Percentiles rank a stretch among this genome's conserved stretches.
Conservation (phyloP, 345 rosid genomes). For the Boechera divaricarpa region DNA sequence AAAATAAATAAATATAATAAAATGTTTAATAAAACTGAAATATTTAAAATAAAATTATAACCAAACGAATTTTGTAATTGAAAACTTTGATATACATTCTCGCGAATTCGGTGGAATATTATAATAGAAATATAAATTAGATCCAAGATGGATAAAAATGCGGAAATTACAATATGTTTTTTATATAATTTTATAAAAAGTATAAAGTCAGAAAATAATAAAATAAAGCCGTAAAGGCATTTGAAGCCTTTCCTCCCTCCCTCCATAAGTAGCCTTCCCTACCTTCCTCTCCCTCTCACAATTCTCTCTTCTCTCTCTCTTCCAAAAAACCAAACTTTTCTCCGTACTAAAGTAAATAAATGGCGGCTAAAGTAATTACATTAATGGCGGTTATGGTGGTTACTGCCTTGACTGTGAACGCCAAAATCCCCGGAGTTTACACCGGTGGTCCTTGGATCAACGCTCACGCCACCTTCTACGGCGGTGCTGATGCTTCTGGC, state of each 20-base stretch:
- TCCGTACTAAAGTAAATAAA: constrained; percentile 14
- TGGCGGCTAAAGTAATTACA: constrained; percentile 37
- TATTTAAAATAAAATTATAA: too few relatives aligned
- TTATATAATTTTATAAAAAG: background rate
- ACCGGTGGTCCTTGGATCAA: constrained; percentile 64
- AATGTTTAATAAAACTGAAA: too few relatives aligned
- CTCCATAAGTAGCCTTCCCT: constrained; percentile 40
- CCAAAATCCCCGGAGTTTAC: constrained; percentile 74
- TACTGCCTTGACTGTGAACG: constrained; percentile 44
- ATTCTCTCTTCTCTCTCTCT: constrained; percentile 11
- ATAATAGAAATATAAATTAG: constrained; percentile 24
- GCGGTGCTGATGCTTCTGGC: constrained; percentile 82
- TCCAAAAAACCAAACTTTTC: background rate
- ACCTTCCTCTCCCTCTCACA: constrained; percentile 33
- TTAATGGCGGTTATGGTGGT: constrained; percentile 30
- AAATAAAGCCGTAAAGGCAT: constrained; percentile 33
- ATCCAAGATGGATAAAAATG: constrained; percentile 13
- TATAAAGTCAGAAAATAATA: background rate
- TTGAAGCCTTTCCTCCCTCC: constrained; percentile 19
- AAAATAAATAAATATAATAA: too few relatives aligned
- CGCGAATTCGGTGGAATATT: constrained; percentile 41
- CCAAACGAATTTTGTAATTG: background rate
- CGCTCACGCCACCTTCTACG: constrained; percentile 93
- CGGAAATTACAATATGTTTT: background rate
- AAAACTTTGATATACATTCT: background rate